Base-by-base conservation (phyloP, 2,329 filamentous ascomycete genomes). In the Claviceps humidiphila region DNA sequence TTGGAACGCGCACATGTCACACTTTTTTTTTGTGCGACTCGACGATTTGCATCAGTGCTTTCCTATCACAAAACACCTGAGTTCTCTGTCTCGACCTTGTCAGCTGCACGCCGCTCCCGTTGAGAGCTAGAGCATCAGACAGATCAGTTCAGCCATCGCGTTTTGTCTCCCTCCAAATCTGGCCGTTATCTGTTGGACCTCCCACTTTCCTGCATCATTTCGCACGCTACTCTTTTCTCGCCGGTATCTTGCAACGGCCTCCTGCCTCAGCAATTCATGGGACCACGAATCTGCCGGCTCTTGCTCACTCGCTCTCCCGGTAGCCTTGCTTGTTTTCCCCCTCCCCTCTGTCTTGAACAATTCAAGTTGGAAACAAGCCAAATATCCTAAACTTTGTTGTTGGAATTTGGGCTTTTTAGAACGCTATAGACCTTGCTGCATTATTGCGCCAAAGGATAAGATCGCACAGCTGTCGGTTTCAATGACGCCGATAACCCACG, bases 401-500 rank as follows among this genome's bases (percentile, higher is more conserved):
- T 5, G 8, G 5, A 26, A 39, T 11, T 20, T 40, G 37, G 20
- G 14, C 8, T 42, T 37, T 38, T 5, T 20, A 16, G 40, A 51
- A 45, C 49, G 22, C 6, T 40, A n/a, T 16, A 37, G 7, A 26
- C n/a, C 37, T 51, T 41, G n/a, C 24, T n/a, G 42, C 47, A 14
- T 46, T n/a, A 17, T 24, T 20, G 22, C 22, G 14, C 17, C 6
- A 44, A 46, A 38, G 30, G 8, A 26, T 16, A 30, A 51, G 34
- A 43, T 20, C 44, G 44, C 49, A 24, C 20, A 45, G 49, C 41
- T 42, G 40, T 42, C 49, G 49, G 49, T 42, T 52, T 58, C 69
- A 74, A 78, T 80, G 76, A 78, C 74, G 70, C 70, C 68, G 71
- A 77, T 75, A 76, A 76, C 71, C 68, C 68, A 71, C 66, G 70